Conservation (phyloP, 257 asterid genomes). For the Osmanthus fragrans region DNA sequence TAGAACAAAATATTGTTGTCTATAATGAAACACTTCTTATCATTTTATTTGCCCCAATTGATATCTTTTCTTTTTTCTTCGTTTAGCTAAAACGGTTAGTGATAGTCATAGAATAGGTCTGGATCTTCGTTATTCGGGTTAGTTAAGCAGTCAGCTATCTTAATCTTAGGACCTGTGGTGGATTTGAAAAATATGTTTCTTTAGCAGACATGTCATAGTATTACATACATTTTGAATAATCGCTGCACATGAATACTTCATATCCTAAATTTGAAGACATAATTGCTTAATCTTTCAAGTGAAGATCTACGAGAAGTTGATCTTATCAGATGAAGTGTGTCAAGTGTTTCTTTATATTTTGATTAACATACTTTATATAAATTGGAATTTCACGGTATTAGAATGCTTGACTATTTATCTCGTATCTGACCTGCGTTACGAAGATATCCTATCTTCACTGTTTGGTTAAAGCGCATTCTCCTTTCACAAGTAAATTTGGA, state of each 20-base stretch:
- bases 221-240: no score
- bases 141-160: neutral
- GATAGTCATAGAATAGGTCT: neutral
- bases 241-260: neutral
- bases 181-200: no score
- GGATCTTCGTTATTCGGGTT: neutral
- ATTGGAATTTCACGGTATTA: neutral
- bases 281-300: neutral
- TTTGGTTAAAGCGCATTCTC: neutral
- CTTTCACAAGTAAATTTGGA: neutral
- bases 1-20: neutral
- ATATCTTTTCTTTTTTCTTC: neutral
- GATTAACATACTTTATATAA: neutral
- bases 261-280: neutral
- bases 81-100: neutral
- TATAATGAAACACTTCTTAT: neutral
- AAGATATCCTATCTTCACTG: neutral
- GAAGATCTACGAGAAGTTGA: neutral
- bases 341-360: neutral
- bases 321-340: neutral
- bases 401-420: neutral
- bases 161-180: neutral
- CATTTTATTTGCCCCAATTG: neutral
- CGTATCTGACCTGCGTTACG: neutral
- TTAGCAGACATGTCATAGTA: no score